phyloP scores from a whole-genome alignment of 2,329 filamentous ascomycete species.

The Periconia sp. region DNA sequence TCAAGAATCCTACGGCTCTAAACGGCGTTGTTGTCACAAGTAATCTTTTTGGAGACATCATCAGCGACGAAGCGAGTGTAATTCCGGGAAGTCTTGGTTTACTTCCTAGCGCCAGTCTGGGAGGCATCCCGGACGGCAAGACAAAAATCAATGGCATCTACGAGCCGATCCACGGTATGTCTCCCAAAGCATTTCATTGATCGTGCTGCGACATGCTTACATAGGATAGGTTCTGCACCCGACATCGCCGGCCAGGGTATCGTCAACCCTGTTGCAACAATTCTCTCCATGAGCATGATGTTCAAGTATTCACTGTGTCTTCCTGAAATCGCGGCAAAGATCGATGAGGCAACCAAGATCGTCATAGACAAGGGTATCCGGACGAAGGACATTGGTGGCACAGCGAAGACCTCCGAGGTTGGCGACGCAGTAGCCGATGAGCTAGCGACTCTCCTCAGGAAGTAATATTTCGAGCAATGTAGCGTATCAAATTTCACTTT shows the following conservation, averaged over 20 bases:
- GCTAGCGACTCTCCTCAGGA: slow-evolving; percentile 69
- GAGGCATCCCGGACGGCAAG: slow-evolving; percentile 84
- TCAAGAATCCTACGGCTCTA: slow-evolving; percentile 86
- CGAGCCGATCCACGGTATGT: slow-evolving; percentile 90
- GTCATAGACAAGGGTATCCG: slow-evolving; percentile 79
- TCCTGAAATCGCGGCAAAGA: slow-evolving; percentile 74
- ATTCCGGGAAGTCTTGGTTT: slow-evolving; percentile 91
- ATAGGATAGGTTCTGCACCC: slow-evolving; percentile 74
- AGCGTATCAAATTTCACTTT: neutral
- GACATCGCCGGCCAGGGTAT: slow-evolving; percentile 92
- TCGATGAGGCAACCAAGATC: slow-evolving; percentile 81
- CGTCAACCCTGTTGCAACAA: slow-evolving; percentile 90
- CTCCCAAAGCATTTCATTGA: neutral
- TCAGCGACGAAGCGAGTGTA: slow-evolving; percentile 91
- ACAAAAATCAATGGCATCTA: slow-evolving; percentile 91
- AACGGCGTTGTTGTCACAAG: slow-evolving; percentile 92
- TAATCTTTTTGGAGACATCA: slow-evolving; percentile 96
- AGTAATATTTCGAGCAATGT: no score
- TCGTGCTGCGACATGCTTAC: slow-evolving; percentile 17
- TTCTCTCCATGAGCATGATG: slow-evolving; percentile 95
- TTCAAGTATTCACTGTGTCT: slow-evolving; percentile 88
- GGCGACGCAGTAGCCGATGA: slow-evolving; percentile 82
- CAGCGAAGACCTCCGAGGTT: slow-evolving; percentile 74
- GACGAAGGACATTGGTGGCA: slow-evolving; percentile 86
- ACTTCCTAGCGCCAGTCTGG: slow-evolving; percentile 85